Base-by-base conservation (phyloP, 208 protist genomes). In the Leptomonas seymouri region DNA sequence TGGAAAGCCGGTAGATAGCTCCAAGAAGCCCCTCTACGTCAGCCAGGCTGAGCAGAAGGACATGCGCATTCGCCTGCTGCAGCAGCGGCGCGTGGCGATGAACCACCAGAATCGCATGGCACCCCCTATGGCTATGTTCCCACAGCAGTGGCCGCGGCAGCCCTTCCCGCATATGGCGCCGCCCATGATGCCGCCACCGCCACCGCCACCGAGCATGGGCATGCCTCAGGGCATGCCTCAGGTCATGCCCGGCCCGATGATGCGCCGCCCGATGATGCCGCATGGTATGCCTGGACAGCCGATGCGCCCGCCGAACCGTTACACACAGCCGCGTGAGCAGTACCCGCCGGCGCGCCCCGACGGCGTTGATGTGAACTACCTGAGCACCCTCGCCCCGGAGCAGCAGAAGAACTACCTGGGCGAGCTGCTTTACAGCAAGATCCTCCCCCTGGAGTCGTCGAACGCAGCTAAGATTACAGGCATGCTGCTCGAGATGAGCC, bases 41-140 rank as follows among this genome's bases (percentile, higher is more conserved):
- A 93, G 87, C 54, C 80, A 98, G 25, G 94, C 94, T 28, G 91
- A 98, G 89, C 85, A 90, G 70, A 97, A 98, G 74, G 97, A 99
- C 34, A 83, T 90, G 58, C 84, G 97, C 46, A 74, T 84, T 42
- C 84, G 76, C 42, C 77, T 95, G 54, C 85, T 99, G 14, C 92
- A 97, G 66, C 77, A 85, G 55, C 93, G 98, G 79, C 81, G 71
- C 36, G 49, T 50, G 23, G 62, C 61, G 21, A 63, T 80, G 68
- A 64, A 67, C 27, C 67, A 80, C 34, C 72, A 82, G 57, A 76
- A 36, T 31, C 81, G 67, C 41, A 72, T 76, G 64, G 51, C 61
- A 7, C 67, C 65, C 2, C 80, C 71, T 11, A 80, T 83, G 67
- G 69, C 54, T 41, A 71, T 76, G 58, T 76, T 74, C 28, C 62